Conservation (phyloP, 2,329 filamentous ascomycete species). For the Penicillium paneum region DNA sequence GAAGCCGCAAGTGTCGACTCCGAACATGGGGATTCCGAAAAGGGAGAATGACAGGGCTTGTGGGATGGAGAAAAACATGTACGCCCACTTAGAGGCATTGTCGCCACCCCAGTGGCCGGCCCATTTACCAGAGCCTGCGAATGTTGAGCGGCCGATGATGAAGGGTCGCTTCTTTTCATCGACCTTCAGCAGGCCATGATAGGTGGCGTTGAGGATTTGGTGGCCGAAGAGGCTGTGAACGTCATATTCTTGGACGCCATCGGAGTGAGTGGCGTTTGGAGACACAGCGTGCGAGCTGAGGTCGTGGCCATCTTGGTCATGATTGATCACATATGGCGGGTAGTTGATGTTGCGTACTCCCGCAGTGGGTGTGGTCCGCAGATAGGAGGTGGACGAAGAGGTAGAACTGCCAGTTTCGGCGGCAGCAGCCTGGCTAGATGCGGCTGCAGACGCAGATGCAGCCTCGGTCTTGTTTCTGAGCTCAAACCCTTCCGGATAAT, state of each 20-base stretch:
- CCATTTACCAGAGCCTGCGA: constrained; percentile 70
- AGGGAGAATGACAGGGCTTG: constrained; percentile 72
- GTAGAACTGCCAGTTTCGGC: constrained; percentile 33
- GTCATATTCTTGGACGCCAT: constrained; percentile 74
- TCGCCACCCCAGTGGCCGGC: constrained; percentile 82
- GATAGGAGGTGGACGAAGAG: constrained; percentile 46
- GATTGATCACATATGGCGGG: constrained; percentile 74
- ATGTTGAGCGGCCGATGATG: constrained; percentile 79
- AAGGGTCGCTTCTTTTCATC: constrained; percentile 71
- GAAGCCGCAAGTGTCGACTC: constrained; percentile 69
- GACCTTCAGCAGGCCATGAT: constrained; percentile 63
- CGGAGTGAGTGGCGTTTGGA: constrained; percentile 73
- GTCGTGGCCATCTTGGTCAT: constrained; percentile 62
- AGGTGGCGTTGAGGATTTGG: constrained; percentile 73
- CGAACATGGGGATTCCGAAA: constrained; percentile 76
- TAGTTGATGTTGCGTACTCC: constrained; percentile 66
- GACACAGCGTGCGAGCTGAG: constrained; percentile 69
- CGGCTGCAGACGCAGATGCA: constrained; percentile 55
- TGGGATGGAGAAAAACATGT: constrained; percentile 73
- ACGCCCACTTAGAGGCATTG: constrained; percentile 67
- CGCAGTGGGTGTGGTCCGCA: constrained; percentile 59
- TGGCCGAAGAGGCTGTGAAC: constrained; percentile 77
- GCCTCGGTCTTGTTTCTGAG: constrained; percentile 67
- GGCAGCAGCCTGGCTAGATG: constrained; percentile 50
- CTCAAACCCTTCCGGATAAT: constrained; percentile 68